Evolutionary conservation across 2,329 filamentous ascomycete genomes (phyloP).

Genomic region (Verticillium longisporum): DNA sequence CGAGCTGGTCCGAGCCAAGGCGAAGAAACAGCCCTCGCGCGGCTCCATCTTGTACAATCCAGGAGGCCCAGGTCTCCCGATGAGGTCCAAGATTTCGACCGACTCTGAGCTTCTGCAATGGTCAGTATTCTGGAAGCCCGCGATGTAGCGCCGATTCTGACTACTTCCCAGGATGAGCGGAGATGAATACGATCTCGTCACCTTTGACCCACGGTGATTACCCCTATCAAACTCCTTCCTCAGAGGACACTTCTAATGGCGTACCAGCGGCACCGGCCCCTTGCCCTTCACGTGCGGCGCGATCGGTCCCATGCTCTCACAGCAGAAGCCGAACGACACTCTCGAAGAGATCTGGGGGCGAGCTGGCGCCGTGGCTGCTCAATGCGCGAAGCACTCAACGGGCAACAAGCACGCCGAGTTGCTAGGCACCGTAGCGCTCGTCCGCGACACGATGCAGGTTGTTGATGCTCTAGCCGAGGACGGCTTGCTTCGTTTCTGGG

Average conservation of each 20-base stretch:
- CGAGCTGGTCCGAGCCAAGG: conserved; percentile 5
- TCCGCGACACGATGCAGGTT: conserved; percentile 33
- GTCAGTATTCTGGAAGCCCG: neutral
- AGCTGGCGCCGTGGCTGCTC: neutral
- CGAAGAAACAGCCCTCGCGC: conserved; percentile 12
- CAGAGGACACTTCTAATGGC: too few species aligned
- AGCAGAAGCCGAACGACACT: neutral
- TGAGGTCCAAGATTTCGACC: neutral
- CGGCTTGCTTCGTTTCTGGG: conserved; percentile 31
- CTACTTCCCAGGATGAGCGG: conserved; percentile 13
- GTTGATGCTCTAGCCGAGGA: conserved; percentile 31
- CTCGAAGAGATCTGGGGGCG: neutral
- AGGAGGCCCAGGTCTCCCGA: conserved; percentile 17
- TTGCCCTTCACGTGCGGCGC: conserved; percentile 17
- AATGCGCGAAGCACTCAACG: neutral
- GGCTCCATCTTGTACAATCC: conserved; percentile 23
- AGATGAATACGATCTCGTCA: conserved; percentile 17
- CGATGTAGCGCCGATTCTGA: neutral
- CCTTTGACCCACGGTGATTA: conserved; percentile 18
- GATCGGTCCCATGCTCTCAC: neutral
- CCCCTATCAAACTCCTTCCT: too few species aligned
- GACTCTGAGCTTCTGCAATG: neutral
- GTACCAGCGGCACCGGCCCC: conserved; percentile 16
- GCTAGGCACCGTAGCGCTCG: conserved; percentile 35
- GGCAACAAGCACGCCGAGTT: conserved; percentile 16